Percentiles rank a stretch among this genome's conserved stretches.
These are phyloP conservation scores for Suhomyces maxii DNA, from an alignment of 1,139 yeast genomes.

Conservation along the genomic window DNA sequence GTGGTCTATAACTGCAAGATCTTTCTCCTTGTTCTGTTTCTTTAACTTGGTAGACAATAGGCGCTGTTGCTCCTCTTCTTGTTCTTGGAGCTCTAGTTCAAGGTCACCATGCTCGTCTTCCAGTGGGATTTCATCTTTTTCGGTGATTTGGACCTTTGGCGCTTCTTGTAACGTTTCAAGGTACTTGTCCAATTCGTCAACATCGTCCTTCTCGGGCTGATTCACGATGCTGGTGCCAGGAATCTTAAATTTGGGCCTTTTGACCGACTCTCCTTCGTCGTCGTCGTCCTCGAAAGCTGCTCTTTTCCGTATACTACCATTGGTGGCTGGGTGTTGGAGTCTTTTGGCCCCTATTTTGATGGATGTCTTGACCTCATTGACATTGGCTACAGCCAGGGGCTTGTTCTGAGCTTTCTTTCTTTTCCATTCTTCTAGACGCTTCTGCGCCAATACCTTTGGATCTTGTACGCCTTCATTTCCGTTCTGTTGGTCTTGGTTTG, in stretches of 20 bases:
- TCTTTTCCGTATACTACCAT: slow-evolving; percentile 4
- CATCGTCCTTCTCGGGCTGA: slow-evolving; percentile 5
- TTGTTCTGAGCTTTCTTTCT: slow-evolving; percentile 21
- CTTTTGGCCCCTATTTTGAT: slow-evolving; percentile 2
- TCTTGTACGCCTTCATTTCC: not conserved
- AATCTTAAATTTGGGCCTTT: slow-evolving; percentile 25
- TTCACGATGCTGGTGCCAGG: slow-evolving; percentile 15
- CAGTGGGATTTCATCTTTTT: not conserved
- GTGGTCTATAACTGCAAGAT: slow-evolving; percentile 44
- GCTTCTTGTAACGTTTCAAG: not conserved
- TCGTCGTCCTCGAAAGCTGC: slow-evolving; percentile 22
- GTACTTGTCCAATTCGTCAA: slow-evolving; percentile 13
- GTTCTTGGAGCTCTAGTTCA: slow-evolving; percentile 18
- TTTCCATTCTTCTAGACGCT: slow-evolving; percentile 45
- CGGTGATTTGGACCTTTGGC: not conserved
- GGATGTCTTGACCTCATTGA: slow-evolving; percentile 5
- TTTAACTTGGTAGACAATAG: slow-evolving; percentile 27
- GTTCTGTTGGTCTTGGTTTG: not conserved
- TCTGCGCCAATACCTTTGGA: slow-evolving; percentile 18
- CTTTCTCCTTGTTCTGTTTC: slow-evolving; percentile 38
- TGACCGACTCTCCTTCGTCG: slow-evolving; percentile 12
- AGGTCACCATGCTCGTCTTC: slow-evolving; percentile 19
- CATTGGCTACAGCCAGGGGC: not conserved
- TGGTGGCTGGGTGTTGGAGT: not conserved
- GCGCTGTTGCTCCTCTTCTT: slow-evolving; percentile 25